Evolutionary conservation across 768 basidiomycete genomes (phyloP).

Genomic region (Xerocomus spinulosus): DNA sequence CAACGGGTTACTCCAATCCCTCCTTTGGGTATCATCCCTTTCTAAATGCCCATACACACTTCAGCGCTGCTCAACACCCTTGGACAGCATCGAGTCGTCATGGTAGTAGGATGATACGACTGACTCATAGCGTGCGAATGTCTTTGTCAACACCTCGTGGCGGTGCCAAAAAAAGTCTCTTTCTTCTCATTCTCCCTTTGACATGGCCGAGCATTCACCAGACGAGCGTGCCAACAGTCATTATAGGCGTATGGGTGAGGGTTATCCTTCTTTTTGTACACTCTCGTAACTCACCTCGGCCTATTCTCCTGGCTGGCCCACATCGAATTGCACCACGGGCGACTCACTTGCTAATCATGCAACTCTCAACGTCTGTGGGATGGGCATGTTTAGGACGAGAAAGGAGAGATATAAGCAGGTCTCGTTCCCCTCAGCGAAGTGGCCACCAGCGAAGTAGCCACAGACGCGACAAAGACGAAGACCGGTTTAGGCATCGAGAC

Average conservation of each 20-base stretch:
- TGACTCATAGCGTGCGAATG: neutral
- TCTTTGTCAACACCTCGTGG: neutral
- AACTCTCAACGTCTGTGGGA: neutral
- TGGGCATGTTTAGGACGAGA: slow-evolving; percentile 13
- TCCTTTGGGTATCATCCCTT: no score
- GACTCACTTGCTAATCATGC: slow-evolving; percentile 1
- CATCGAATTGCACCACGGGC: slow-evolving; percentile 13
- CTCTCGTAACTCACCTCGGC: slow-evolving; percentile 21
- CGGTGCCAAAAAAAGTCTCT: neutral
- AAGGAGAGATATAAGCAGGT: slow-evolving; percentile 21
- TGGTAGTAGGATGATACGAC: no score
- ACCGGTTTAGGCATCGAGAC: slow-evolving; percentile 4
- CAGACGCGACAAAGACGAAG: slow-evolving; percentile 9
- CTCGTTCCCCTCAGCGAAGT: slow-evolving; percentile 21
- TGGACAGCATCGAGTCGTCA: no score
- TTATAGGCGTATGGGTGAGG: slow-evolving; percentile 24
- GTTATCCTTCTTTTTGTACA: neutral
- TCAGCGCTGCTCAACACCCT: no score
- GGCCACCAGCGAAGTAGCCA: slow-evolving; percentile 2
- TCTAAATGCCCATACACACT: no score
- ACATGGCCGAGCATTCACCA: slow-evolving; percentile 13
- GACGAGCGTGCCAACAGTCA: slow-evolving; percentile 5
- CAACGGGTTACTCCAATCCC: no score
- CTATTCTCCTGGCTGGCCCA: slow-evolving; percentile 25
- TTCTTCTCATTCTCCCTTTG: neutral